phyloP scores from a whole-genome alignment of 495 filamentous ascomycete species.

The Aspergillus funiculosus region DNA sequence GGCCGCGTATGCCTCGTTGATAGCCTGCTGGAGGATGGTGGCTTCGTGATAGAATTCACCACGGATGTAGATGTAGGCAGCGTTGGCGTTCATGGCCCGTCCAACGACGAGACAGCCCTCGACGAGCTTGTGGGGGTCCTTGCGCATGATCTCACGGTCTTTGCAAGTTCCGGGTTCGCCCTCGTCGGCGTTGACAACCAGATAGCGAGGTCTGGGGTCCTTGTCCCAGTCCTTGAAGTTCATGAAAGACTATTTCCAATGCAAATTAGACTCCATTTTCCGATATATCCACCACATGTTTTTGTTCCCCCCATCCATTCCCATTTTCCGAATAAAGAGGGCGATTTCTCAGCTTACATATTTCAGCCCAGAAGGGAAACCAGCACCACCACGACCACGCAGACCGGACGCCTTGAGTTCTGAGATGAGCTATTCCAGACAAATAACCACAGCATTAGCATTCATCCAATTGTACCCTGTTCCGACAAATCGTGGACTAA shows the following conservation, averaged over 20 bases:
- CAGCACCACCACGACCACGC: constrained; percentile 92
- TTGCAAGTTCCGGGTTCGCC: constrained; percentile 99
- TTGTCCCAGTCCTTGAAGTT: constrained; percentile 99
- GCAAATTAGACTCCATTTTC: constrained; percentile 10
- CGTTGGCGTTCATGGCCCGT: constrained; percentile 94
- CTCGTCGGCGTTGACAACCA: constrained; percentile 98
- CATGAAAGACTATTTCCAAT: constrained; percentile 88
- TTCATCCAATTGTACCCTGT: constrained; percentile 7
- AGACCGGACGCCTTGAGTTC: constrained; percentile 96
- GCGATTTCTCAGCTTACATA: constrained; percentile 67
- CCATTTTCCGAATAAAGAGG: background rate
- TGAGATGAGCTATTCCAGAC: constrained; percentile 64
- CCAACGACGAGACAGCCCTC: constrained; percentile 97
- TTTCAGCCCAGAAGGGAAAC: constrained; percentile 97
- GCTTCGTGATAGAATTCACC: constrained; percentile 98
- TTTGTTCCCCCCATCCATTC: too few relatives aligned
- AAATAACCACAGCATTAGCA: constrained; percentile 18
- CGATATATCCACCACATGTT: too few relatives aligned
- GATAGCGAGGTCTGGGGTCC: constrained; percentile 89
- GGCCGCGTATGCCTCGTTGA: constrained; percentile 92
- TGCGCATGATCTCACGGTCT: constrained; percentile 99
- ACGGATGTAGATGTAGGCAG: constrained; percentile 98
- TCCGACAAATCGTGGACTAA: background rate
- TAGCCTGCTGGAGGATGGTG: constrained; percentile 84
- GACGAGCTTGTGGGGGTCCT: constrained; percentile 97